Base-by-base conservation (phyloP, 2,329 filamentous ascomycete species). In the Cordyceps farinosa region DNA sequence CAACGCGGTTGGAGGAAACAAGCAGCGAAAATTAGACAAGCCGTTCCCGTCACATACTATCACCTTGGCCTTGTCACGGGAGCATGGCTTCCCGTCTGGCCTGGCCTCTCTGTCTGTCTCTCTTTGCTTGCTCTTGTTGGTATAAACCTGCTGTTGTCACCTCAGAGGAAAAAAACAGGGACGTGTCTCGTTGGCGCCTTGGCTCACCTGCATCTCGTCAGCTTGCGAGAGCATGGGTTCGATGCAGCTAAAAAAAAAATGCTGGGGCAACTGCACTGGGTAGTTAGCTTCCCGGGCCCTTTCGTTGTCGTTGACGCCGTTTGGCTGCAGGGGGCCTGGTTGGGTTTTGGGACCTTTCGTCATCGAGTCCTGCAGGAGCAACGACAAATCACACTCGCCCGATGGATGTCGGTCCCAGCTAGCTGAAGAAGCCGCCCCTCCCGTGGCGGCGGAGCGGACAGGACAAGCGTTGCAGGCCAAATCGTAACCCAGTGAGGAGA, bases 401-500 rank as follows among this genome's bases (percentile, higher is more conserved):
- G 47, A 60, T 52, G 57, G 27, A 44, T 22, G 30, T 60, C 47
- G 57, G 57, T 51, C 47, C 57, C 15, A 44, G 53, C 34, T 27
- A 52, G 48, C 30, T 61, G 47, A 51, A 58, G 55, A 50, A 38
- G 32, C 17, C 45, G 22, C 27, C 45, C 17, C 17, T 38, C n/a
- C 44, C 6, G 44, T 30, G n/a, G 44, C n/a, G 15, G 47, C 56
- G 45, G 44, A 40, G 56, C 44, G 32, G 45, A 22, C 45, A 15
- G 27, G n/a, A 9, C 54, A 42, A 38, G 29, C 30, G 30, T 38
- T 36, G 55, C 42, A 57, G 55, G 42, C 44, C 22, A 40, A 61
- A 61, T 61, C 57, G 57, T 22, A 22, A 48, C 48, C 48, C 32
- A 32, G 34, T 51, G 47, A 58, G 22, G 45, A 50, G 51, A 54